Evolutionary conservation across 331 rosid genomes (phyloP).

Genomic region (Malus hybrid): DNA sequence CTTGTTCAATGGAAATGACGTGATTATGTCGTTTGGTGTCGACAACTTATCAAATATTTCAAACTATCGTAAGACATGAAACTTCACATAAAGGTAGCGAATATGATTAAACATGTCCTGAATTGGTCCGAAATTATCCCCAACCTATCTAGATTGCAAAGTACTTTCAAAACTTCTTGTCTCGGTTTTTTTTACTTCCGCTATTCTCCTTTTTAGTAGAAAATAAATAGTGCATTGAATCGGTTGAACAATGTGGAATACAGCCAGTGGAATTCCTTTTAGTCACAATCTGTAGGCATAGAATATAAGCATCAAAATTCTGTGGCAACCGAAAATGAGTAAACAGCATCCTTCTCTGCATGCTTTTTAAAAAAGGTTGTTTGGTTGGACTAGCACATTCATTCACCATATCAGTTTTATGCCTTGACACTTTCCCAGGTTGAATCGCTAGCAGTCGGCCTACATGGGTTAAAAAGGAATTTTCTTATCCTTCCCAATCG

Average conservation of each 20-base stretch:
- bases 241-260: constrained; percentile 19
- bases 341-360: constrained; percentile 19
- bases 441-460: constrained; percentile 15
- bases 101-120: not conserved
- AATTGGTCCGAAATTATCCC: not conserved
- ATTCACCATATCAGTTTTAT: constrained; percentile 17
- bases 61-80: not conserved
- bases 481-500: constrained; percentile 9
- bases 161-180: not conserved
- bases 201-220: not conserved
- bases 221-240: not conserved
- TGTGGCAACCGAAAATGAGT: constrained; percentile 15
- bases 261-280: constrained; percentile 19
- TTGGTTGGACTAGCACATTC: constrained; percentile 26
- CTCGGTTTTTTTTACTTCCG: not conserved
- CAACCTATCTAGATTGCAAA: not conserved
- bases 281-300: constrained; percentile 1
- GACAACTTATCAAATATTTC: not conserved
- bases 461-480: constrained; percentile 2
- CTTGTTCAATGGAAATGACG: too few species aligned
- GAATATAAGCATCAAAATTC: constrained; percentile 16
- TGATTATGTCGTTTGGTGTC: not conserved
- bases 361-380: constrained; percentile 19
- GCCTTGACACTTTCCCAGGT: constrained; percentile 19
- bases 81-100: not conserved